Percentiles rank a stretch among this genome's conserved stretches.
phyloP scores from a whole-genome alignment of 805 yeast genomes.

The Saccharomyces cerevisiae region DNA sequence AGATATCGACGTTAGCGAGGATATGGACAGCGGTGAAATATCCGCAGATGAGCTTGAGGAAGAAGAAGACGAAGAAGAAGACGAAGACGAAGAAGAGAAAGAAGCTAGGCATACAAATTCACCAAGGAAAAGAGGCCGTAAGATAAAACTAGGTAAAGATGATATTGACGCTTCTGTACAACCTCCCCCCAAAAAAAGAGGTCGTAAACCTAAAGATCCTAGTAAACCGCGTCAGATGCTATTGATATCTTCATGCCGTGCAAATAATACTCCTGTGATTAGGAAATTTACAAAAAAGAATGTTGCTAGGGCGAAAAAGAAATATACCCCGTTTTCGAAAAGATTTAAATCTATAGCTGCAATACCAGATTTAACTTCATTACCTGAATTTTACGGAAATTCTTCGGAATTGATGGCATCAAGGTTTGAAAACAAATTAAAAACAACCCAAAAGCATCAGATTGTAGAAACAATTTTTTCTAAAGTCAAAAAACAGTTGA shows the following conservation, averaged over 20 bases:
- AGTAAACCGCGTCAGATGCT: neutral
- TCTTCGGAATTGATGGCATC: conserved; percentile 9
- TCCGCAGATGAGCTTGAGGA: neutral
- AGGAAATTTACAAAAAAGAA: conserved; percentile 28
- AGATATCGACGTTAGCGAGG: conserved; percentile 4
- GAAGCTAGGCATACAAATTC: conserved; percentile 2
- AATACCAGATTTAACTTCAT: conserved; percentile 26
- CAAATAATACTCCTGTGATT: conserved; percentile 8
- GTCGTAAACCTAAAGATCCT: neutral
- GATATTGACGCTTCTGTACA: neutral
- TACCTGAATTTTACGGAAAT: conserved; percentile 22
- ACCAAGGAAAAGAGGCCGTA: conserved; percentile 1
- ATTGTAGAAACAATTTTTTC: conserved; percentile 30
- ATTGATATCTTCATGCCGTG: neutral
- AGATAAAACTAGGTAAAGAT: neutral
- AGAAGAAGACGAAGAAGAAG: conserved; percentile 11
- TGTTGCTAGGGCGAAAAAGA: conserved; percentile 26
- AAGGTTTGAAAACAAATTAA: conserved; percentile 19
- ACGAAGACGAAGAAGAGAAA: neutral
- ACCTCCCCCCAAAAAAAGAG: neutral
- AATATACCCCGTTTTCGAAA: conserved; percentile 24
- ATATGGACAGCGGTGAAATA: neutral
- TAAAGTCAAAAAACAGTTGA: conserved; percentile 29
- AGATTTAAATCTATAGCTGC: conserved; percentile 20
- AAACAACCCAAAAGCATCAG: conserved; percentile 35